These are phyloP conservation scores for Amanita jacksonii DNA, from an alignment of 768 basidiomycete genomes.

Conservation along the genomic window DNA sequence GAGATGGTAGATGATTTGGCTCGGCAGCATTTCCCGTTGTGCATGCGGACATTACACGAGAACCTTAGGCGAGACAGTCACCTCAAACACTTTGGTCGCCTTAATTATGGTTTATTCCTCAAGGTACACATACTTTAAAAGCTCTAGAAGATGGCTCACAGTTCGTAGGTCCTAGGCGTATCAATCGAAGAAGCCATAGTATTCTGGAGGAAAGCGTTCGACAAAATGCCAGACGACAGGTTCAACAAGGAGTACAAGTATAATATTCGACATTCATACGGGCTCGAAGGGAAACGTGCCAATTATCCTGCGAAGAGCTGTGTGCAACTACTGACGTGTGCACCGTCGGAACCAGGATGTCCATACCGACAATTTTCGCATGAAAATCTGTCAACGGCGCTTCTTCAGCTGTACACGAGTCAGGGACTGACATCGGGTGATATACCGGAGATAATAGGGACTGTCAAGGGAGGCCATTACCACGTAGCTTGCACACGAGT, in stretches of 20 bases:
- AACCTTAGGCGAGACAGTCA: conserved; percentile 69
- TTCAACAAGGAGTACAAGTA: conserved; percentile 98
- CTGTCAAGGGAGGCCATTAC: conserved; percentile 73
- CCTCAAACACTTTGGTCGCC: conserved; percentile 84
- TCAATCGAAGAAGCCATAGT: conserved; percentile 88
- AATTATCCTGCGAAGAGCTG: conserved; percentile 97
- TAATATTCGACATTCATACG: conserved; percentile 93
- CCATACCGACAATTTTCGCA: conserved; percentile 86
- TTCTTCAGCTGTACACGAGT: conserved; percentile 58
- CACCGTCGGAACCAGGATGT: conserved; percentile 71
- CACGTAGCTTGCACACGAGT: conserved; percentile 97
- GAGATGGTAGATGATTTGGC: conserved; percentile 92
- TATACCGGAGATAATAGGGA: conserved; percentile 72
- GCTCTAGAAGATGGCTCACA: too few relatives aligned
- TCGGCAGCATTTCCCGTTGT: conserved; percentile 85
- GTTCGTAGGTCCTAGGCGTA: conserved; percentile 72
- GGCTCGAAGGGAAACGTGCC: conserved; percentile 87
- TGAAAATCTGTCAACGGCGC: conserved; percentile 71
- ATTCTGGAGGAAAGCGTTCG: conserved; percentile 91
- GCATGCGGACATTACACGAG: conserved; percentile 89
- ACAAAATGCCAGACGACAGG: conserved; percentile 75
- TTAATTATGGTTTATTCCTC: conserved; percentile 90
- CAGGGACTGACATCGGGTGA: conserved; percentile 60
- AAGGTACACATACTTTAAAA: conserved; percentile 65
- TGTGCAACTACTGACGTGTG: conserved; percentile 68